phyloP scores from a whole-genome alignment of 768 basidiomycete species.

The Trametes cubensis region DNA sequence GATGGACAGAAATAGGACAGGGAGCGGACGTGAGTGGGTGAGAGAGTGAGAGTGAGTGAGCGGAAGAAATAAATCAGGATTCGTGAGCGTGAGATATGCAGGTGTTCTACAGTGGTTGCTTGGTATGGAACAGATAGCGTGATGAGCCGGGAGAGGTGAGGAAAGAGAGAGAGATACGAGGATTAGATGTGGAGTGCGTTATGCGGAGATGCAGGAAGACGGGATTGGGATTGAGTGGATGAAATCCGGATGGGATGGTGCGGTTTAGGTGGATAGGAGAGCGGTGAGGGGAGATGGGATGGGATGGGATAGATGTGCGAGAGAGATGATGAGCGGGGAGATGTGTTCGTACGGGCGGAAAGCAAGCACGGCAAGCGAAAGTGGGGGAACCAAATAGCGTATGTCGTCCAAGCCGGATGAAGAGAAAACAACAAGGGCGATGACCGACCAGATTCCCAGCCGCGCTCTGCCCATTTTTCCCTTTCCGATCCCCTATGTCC shows the following conservation, averaged over 20 bases:
- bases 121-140: neutral
- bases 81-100: neutral
- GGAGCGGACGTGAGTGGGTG: neutral
- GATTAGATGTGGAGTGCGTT: neutral
- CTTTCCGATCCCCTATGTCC: neutral
- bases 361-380: neutral
- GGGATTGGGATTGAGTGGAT: neutral
- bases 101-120: conserved; percentile 18
- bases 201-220: neutral
- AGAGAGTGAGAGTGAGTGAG: neutral
- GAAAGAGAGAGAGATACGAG: neutral
- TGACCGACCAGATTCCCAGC: neutral
- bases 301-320: neutral
- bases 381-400: neutral
- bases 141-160: no score
- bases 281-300: neutral
- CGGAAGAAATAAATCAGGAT: conserved; percentile 9
- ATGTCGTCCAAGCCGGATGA: conserved; percentile 2
- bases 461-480: neutral
- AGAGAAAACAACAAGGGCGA: neutral
- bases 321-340: neutral
- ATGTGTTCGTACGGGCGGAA: neutral
- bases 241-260: no score
- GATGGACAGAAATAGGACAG: neutral
- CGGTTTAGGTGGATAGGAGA: neutral